phyloP scores from a whole-genome alignment of 441 rosid genomes.

The Croton laevigatus region DNA sequence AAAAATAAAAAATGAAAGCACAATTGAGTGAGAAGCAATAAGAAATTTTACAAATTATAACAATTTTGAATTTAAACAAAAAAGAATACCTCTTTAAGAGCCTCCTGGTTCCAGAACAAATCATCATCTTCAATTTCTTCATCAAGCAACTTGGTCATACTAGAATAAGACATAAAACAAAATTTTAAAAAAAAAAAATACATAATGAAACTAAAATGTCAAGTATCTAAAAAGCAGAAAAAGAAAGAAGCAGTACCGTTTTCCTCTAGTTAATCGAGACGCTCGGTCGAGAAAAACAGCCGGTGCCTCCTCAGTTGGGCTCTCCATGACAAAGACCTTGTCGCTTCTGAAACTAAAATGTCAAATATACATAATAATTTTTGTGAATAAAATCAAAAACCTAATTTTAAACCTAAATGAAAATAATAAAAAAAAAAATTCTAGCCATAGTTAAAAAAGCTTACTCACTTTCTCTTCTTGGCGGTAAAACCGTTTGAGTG shows the following conservation, averaged over 20 bases:
- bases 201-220: neutral
- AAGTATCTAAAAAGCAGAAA: neutral
- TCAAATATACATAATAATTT: neutral
- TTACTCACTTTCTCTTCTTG: neutral
- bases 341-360: neutral
- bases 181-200: neutral
- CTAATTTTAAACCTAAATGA: neutral
- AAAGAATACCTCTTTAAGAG: conserved; percentile 71
- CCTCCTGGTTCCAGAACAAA: conserved; percentile 92
- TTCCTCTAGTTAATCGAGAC: conserved; percentile 76
- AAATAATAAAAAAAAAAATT: neutral
- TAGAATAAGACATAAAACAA: conserved; percentile 14
- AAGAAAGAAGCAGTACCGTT: conserved; percentile 40
- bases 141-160: conserved; percentile 87
- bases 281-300: conserved; percentile 65
- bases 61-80: neutral
- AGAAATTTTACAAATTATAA: neutral
- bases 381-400: neutral
- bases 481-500: neutral
- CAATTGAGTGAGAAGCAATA: neutral
- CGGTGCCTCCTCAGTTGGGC: conserved; percentile 47
- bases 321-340: conserved; percentile 42
- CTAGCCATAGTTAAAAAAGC: neutral
- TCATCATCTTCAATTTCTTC: conserved; percentile 91
- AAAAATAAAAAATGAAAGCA: neutral